phyloP scores from a whole-genome alignment of 495 filamentous ascomycete species.

The Annulohypoxylon maeteangense region DNA sequence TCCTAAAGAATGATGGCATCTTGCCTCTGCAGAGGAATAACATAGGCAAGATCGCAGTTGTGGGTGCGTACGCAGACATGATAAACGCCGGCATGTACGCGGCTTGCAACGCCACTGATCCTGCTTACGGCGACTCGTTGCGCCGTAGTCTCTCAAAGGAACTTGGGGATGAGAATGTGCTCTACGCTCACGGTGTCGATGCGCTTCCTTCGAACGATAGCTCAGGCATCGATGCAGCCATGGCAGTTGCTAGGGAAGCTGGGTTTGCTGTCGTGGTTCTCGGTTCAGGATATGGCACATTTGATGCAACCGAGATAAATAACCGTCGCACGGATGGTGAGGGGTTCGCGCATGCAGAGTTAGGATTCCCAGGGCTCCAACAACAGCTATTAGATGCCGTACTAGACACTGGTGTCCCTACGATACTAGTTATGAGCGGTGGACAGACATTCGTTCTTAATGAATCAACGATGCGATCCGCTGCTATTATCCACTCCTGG shows the following conservation, averaged over 20 bases:
- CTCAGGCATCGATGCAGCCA: slow-evolving; percentile 22
- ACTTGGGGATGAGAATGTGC: slow-evolving; percentile 27
- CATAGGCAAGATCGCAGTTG: slow-evolving; percentile 26
- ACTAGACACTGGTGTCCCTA: slow-evolving; percentile 15
- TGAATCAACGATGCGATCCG: slow-evolving; percentile 21
- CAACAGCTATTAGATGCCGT: slow-evolving; percentile 26
- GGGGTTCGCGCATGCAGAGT: slow-evolving; percentile 18
- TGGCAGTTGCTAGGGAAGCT: slow-evolving; percentile 22
- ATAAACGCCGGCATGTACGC: slow-evolving; percentile 33
- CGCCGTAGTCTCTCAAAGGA: slow-evolving; percentile 8
- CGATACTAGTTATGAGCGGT: slow-evolving; percentile 24
- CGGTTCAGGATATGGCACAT: slow-evolving; percentile 23
- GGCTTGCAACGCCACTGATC: slow-evolving; percentile 25
- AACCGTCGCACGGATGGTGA: slow-evolving; percentile 25
- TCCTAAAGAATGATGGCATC: slow-evolving; percentile 25
- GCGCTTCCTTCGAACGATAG: slow-evolving; percentile 18
- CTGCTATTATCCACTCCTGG: slow-evolving; percentile 29
- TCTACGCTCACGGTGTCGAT: slow-evolving; percentile 26
- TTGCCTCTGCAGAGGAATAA: slow-evolving; percentile 17
- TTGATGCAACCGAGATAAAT: slow-evolving; percentile 12
- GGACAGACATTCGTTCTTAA: slow-evolving; percentile 27
- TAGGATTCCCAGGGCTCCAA: slow-evolving; percentile 27
- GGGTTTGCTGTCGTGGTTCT: slow-evolving; percentile 25
- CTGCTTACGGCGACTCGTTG: slow-evolving; percentile 22
- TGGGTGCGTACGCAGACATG: slow-evolving; percentile 31